Evolutionary conservation across 371 early-diverging fungal species (phyloP).

Genomic region (Mucor irregularis): DNA sequence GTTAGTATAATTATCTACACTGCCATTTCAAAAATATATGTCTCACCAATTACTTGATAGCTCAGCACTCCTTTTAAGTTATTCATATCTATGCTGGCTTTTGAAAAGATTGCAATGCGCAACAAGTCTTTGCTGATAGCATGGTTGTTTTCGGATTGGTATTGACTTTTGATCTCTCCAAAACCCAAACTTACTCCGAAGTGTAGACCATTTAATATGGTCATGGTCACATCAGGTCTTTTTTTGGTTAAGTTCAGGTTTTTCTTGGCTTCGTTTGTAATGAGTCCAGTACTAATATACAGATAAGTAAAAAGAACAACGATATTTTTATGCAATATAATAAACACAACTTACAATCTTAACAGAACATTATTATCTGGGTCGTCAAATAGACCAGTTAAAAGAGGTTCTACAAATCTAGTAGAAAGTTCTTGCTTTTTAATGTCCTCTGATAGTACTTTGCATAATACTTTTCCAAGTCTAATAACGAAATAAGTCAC

Average conservation of each 20-base stretch:
- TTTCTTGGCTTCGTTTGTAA: not conserved
- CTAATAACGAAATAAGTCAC: too few relatives aligned
- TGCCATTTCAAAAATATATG: not conserved
- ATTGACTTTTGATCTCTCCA: not conserved
- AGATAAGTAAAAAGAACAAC: too few relatives aligned
- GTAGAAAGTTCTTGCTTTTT: too few relatives aligned
- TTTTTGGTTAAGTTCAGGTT: not conserved
- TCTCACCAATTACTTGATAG: not conserved
- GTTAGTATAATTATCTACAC: not conserved
- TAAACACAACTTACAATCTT: too few relatives aligned
- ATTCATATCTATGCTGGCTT: not conserved
- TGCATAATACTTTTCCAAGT: too few relatives aligned
- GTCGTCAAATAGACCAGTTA: too few relatives aligned
- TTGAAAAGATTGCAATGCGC: not conserved
- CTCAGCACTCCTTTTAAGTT: not conserved
- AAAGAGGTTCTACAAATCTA: too few relatives aligned
- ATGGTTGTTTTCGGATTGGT: not conserved
- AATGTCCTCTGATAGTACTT: too few relatives aligned
- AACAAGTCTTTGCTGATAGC: not conserved
- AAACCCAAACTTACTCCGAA: not conserved
- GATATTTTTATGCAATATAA: too few relatives aligned
- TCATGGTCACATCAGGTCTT: not conserved
- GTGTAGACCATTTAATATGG: not conserved
- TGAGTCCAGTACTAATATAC: too few relatives aligned
- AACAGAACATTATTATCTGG: too few relatives aligned